Percentiles rank a stretch among this genome's conserved stretches.
Evolutionary conservation across 1,139 yeast species (phyloP).

Genomic region (Diutina mesorugosa): DNA sequence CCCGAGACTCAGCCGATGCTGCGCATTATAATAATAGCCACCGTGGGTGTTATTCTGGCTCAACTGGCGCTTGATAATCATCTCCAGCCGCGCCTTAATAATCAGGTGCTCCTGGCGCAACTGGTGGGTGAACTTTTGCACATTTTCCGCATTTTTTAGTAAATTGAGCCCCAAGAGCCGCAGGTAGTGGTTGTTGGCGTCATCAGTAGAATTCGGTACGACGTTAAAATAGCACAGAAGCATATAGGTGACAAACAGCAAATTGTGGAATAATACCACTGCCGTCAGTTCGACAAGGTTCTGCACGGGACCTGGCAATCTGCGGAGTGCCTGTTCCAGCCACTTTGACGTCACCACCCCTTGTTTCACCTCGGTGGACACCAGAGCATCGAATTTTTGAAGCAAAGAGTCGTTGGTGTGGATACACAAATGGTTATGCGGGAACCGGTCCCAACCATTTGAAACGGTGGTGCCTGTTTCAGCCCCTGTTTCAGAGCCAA

Average conservation of each 20-base stretch:
- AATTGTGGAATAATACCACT: conserved; percentile 21
- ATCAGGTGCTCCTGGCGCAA: conserved; percentile 16
- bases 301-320: conserved; percentile 24
- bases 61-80: conserved; percentile 20
- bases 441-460: conserved; percentile 18
- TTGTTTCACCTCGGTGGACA: conserved; percentile 18
- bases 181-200: conserved; percentile 25
- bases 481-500: conserved; percentile 1
- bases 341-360: conserved; percentile 13
- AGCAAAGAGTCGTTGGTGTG: conserved; percentile 28
- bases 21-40: conserved; percentile 8
- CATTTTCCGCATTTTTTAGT: conserved; percentile 26
- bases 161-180: conserved; percentile 24
- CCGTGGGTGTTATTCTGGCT: conserved; percentile 7
- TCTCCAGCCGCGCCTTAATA: conserved; percentile 18
- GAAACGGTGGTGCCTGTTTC: too few species aligned
- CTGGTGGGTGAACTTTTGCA: conserved; percentile 19
- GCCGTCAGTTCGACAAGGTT: conserved; percentile 21
- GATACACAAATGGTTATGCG: conserved; percentile 22
- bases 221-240: conserved; percentile 28
- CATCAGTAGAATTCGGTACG: conserved; percentile 12
- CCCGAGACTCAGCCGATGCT: conserved; percentile 3
- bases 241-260: conserved; percentile 27
- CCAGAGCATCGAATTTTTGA: conserved; percentile 18
- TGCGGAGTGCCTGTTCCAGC: conserved; percentile 13